Evolutionary conservation across 148 eudicot genomes (phyloP).

Genomic region (Beta vulgaris): DNA sequence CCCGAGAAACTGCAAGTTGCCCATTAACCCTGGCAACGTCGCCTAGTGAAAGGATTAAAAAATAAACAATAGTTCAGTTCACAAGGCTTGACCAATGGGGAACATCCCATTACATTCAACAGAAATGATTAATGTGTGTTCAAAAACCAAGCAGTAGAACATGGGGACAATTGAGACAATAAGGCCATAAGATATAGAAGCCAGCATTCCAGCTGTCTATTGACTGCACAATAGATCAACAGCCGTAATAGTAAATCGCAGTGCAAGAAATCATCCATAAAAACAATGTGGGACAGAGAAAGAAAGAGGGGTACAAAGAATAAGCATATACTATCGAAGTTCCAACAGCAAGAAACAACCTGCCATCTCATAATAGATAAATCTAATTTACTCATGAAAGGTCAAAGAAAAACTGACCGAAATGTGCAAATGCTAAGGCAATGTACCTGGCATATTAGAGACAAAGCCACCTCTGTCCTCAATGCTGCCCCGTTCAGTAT

Average conservation of each 20-base stretch:
- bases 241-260: not conserved
- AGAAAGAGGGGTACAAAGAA: not conserved
- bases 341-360: not conserved
- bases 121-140: not conserved
- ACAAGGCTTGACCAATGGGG: not conserved
- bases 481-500: constrained; percentile 67
- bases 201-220: too few species aligned
- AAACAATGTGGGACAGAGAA: not conserved
- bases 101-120: not conserved
- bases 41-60: constrained; percentile 37
- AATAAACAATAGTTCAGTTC: constrained; percentile 10
- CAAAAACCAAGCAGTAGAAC: not conserved
- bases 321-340: not conserved
- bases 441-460: constrained; percentile 75
- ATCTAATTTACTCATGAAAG: not conserved
- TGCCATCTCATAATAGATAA: not conserved
- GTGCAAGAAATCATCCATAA: not conserved
- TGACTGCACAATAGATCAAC: not conserved
- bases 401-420: constrained; percentile 5
- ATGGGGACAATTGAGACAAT: not conserved
- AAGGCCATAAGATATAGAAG: not conserved
- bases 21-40: constrained; percentile 81
- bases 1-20: constrained; percentile 82
- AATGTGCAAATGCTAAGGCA: not conserved
- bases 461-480: constrained; percentile 79